Evolutionary conservation across 164 flowering plant species (phyloP), one percentile per base, ranked within the genome.

Genomic region (Vitis labrusca): DNA sequence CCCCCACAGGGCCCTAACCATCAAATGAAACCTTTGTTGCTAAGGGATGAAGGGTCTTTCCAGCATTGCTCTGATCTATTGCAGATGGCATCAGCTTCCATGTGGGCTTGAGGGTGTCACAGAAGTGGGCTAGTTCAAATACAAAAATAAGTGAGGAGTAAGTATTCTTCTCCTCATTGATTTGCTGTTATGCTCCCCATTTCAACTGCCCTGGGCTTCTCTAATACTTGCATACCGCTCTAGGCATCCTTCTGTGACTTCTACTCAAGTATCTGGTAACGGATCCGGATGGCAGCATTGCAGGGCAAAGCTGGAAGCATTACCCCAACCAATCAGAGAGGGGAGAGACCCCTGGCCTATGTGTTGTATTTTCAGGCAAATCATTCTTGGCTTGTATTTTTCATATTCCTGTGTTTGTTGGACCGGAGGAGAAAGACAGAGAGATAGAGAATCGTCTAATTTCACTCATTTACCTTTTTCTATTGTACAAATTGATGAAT

Each of bases 331-430:
- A 6, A 37, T 2, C 44, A 37, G 44, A 44, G 17, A 2, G 27
- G 51, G 5, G 9, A 23, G 37, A 47, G 56, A 53, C 14, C 56
- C n/a, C 56, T 53, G 56, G 56, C n/a, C 5, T 14, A 6, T 13
- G 29, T 32, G 44, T 14, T 15, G 16, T 30, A 61, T 19, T 60
- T 12, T 5, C 65, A 13, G 75, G 76, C 76, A 73, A 67, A 67
- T 73, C 76, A 73, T 73, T 67, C 76, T 73, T 73, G 71, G 76
- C 76, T 73, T 30, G 1, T 37, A 37, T 37, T 37, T 37, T 37
- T 37, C 44, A 37, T 44, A 15, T 47, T 62, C 13, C 48, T 62
- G 3, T 47, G n/a, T 47, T 15, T 15, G 6, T 62, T 44, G 13
- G 14, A 8, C 32, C 10, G 10, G 9, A 6, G 44, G 44, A 37